Evolutionary conservation across 1,139 yeast genomes (phyloP).

Genomic region (Yamadazyma jaroonii): DNA sequence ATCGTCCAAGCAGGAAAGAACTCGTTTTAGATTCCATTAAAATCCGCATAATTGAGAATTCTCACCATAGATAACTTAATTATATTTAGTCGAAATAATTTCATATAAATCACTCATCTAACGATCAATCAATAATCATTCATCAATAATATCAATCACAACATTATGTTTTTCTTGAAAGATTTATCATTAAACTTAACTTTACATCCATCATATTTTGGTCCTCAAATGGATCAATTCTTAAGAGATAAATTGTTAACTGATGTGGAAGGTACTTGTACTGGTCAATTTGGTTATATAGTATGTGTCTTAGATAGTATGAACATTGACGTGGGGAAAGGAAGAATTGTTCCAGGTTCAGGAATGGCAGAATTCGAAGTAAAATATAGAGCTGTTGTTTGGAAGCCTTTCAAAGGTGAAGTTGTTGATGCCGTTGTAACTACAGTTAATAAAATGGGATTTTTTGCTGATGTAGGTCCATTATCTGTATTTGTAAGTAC

Average conservation of each 20-base stretch:
- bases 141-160: not conserved
- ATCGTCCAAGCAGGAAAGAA: too few relatives aligned
- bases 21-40: too few relatives aligned
- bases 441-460: slow-evolving; percentile 93
- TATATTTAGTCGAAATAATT: too few relatives aligned
- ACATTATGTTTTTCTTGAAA: slow-evolving; percentile 54
- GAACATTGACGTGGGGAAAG: slow-evolving; percentile 94
- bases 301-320: slow-evolving; percentile 94
- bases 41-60: too few relatives aligned
- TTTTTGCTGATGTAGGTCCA: slow-evolving; percentile 98
- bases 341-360: slow-evolving; percentile 80
- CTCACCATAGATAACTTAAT: too few relatives aligned
- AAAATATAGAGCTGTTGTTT: slow-evolving; percentile 92
- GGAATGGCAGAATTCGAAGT: slow-evolving; percentile 98
- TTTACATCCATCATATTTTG: slow-evolving; percentile 94
- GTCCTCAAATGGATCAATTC: slow-evolving; percentile 96
- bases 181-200: slow-evolving; percentile 90
- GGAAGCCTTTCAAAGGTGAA: slow-evolving; percentile 98
- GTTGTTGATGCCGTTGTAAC: slow-evolving; percentile 97
- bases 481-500: slow-evolving; percentile 91
- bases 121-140: not conserved
- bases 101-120: too few relatives aligned
- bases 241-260: slow-evolving; percentile 84
- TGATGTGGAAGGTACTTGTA: slow-evolving; percentile 98
- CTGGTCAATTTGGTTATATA: slow-evolving; percentile 98